Base-by-base conservation (phyloP, 2,329 filamentous ascomycete genomes). In the Rhinocladiella similis region DNA sequence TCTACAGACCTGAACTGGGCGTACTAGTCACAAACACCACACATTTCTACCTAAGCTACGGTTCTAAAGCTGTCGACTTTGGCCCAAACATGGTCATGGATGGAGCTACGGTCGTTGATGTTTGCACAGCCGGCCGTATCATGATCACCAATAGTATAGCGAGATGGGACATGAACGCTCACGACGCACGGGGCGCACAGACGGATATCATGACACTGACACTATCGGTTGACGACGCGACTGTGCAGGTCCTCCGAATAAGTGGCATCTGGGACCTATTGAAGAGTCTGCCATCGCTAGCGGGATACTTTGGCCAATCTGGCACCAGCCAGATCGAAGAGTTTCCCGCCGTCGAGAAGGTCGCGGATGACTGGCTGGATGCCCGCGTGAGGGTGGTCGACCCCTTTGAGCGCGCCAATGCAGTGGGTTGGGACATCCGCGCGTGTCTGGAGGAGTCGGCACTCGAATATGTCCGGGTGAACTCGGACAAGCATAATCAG, bases 61-160 rank as follows among this genome's bases (percentile, higher is more conserved):
- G 56, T 6, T 63, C 61, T 19, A 54, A 61, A 14, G 54, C 55
- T 19, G 19, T 60, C n/a, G 58, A 61, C 12, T 63, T 63, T 33
- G 53, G 60, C 2, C 25, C 51, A 29, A 47, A 46, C 13, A 47
- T 49, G 12, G 58, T 59, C 27, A 54, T 63, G 18, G 42, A 53
- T 18, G 46, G 6, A 35, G 55, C 53, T 5, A 25, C 49, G 27
- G 45, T 48, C 7, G 41, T 25, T 19, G 54, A 58, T 33, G 54
- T 59, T 25, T 65, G 63, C 38, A 55, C 27, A 6, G 45, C 56
- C n/a, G 59, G 61, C 13, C 56, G 56, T 19, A 63, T 65, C 33
- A 49, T 63, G 54, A 65, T 62, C 22, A 57, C 63, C 27, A 62
- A 63, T 47, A 63, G 63, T 50, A 63, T 65, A 41, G 57, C 61